phyloP scores from a whole-genome alignment of 2,329 filamentous ascomycete species.

The Pestalotiopsis sp. region DNA sequence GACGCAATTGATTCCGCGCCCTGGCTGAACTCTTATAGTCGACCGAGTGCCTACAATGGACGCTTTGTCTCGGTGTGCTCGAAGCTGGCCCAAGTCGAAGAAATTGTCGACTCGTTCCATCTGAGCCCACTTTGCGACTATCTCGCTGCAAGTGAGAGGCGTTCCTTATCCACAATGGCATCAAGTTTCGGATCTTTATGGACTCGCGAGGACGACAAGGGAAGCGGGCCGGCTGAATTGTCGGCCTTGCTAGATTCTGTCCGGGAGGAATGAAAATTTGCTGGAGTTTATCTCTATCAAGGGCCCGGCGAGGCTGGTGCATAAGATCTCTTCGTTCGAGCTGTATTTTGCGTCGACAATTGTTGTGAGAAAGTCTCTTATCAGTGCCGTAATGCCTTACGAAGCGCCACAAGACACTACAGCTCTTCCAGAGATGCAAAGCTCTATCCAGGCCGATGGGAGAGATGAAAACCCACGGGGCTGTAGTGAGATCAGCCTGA shows the following conservation, averaged over 20 bases:
- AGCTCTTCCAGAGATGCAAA: not conserved
- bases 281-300: not conserved
- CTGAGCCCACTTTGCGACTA: constrained; percentile 4
- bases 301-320: not conserved
- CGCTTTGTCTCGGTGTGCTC: constrained; percentile 2
- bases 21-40: not conserved
- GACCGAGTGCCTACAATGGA: not conserved
- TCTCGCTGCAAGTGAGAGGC: not conserved
- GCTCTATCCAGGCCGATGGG: not conserved
- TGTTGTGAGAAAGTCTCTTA: no score
- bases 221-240: not conserved
- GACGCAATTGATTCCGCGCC: constrained; percentile 7
- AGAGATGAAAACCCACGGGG: not conserved
- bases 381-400: not conserved
- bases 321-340: not conserved
- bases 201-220: not conserved
- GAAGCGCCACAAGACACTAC: not conserved
- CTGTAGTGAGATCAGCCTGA: not conserved
- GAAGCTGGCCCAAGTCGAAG: not conserved
- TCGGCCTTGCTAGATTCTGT: not conserved
- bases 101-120: constrained; percentile 4
- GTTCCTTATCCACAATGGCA: constrained; percentile 1
- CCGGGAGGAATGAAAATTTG: not conserved
- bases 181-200: constrained; percentile 4
- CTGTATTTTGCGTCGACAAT: not conserved